Conservation (phyloP, 2,329 filamentous ascomycete species). For the Pyrenochaeta sp. region DNA sequence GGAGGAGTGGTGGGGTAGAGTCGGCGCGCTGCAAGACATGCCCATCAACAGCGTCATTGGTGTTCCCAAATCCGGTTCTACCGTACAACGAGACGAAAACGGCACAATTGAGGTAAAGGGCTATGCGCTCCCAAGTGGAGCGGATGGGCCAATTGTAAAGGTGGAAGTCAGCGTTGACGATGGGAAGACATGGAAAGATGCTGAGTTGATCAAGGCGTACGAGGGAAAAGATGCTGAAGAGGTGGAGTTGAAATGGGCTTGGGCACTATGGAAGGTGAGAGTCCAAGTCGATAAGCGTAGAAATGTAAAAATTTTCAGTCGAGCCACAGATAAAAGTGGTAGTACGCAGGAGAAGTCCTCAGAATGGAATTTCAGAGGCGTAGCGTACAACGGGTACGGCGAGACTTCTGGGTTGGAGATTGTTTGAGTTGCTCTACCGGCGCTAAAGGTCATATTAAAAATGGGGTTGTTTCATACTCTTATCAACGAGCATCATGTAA, state of each 20-base stretch:
- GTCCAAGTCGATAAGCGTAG: constrained; percentile 54
- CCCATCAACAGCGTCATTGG: constrained; percentile 65
- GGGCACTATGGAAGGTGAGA: constrained; percentile 63
- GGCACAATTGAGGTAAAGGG: constrained; percentile 60
- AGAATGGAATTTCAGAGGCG: constrained; percentile 67
- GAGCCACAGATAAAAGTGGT: constrained; percentile 63
- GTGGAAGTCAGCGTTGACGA: constrained; percentile 64
- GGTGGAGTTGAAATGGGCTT: constrained; percentile 61
- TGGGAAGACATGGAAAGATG: constrained; percentile 60
- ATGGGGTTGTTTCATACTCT: background rate
- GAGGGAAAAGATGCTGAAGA: constrained; percentile 21
- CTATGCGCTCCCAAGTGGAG: constrained; percentile 64
- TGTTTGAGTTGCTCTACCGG: constrained; percentile 18
- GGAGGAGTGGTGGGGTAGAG: constrained; percentile 61
- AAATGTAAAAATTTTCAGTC: constrained; percentile 59
- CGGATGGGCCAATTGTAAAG: constrained; percentile 60
- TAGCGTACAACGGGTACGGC: constrained; percentile 69
- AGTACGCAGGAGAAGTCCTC: constrained; percentile 60
- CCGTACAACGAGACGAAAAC: constrained; percentile 50
- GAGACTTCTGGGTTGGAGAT: constrained; percentile 61
- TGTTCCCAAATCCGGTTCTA: constrained; percentile 56
- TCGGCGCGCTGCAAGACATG: constrained; percentile 63
- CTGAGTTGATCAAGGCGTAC: constrained; percentile 47
- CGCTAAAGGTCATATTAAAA: background rate
- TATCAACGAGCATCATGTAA: background rate